phyloP scores from a whole-genome alignment of 148 eudicot genomes.

The Fallopia convolvulus region DNA sequence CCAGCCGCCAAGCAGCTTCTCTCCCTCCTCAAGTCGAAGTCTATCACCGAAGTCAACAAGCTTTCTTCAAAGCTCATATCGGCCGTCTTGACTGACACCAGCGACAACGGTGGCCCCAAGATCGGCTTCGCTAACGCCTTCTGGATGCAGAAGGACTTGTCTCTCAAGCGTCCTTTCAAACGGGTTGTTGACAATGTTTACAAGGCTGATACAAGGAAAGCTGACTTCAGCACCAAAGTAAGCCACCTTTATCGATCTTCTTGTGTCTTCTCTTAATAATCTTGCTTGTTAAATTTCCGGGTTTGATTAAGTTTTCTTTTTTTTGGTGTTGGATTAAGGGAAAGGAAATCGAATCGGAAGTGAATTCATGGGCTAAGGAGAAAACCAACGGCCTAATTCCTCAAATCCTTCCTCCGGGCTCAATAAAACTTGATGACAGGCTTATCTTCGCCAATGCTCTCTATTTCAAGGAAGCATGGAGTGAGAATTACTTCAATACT shows the following conservation, averaged over 20 bases:
- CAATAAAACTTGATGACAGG: slow-evolving; percentile 55
- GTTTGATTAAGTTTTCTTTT: background rate
- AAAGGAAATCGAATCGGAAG: slow-evolving; percentile 43
- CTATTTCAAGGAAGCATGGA: slow-evolving; percentile 83
- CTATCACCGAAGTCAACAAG: slow-evolving; percentile 42
- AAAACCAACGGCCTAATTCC: slow-evolving; percentile 70
- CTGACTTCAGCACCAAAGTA: slow-evolving; percentile 69
- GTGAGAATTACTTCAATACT: slow-evolving; percentile 28
- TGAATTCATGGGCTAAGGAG: slow-evolving; percentile 75
- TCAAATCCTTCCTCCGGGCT: slow-evolving; percentile 60
- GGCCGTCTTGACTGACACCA: slow-evolving; percentile 45
- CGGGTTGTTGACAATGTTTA: slow-evolving; percentile 42
- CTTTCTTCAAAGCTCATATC: slow-evolving; percentile 52
- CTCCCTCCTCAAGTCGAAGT: slow-evolving; percentile 37
- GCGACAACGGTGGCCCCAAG: slow-evolving; percentile 44
- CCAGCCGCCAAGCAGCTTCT: slow-evolving; percentile 50
- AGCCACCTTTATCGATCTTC: too few species aligned
- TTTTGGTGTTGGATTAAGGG: slow-evolving; percentile 23
- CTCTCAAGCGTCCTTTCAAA: slow-evolving; percentile 42
- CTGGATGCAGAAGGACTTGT: slow-evolving; percentile 52
- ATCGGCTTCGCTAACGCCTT: slow-evolving; percentile 59
- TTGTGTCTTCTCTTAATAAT: too few species aligned
- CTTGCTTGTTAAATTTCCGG: background rate
- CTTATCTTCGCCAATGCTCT: slow-evolving; percentile 74
- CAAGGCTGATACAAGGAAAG: slow-evolving; percentile 44